Evolutionary conservation across 2,329 filamentous ascomycete species (phyloP).

Genomic region (Mycosphaerelloides madeirae): DNA sequence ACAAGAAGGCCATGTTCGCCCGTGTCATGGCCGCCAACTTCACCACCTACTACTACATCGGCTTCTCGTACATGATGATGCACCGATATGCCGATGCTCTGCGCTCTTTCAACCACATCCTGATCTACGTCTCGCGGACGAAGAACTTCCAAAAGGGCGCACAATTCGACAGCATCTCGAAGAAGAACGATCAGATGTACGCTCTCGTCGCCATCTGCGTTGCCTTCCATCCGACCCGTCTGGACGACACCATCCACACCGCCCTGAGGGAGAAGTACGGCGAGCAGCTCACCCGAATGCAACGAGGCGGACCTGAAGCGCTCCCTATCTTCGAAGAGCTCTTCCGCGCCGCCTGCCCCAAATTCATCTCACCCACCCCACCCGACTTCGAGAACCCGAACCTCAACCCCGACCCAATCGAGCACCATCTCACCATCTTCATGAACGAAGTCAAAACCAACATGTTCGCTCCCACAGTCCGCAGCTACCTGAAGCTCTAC

Average conservation of each 20-base stretch:
- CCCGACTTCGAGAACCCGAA: conserved; percentile 97
- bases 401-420: conserved; percentile 91
- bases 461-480: conserved; percentile 95
- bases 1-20: conserved; percentile 99
- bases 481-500: conserved; percentile 98
- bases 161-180: conserved; percentile 96
- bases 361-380: conserved; percentile 96
- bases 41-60: conserved; percentile 99
- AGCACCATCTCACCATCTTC: conserved; percentile 96
- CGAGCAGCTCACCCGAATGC: conserved; percentile 93
- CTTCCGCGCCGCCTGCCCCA: conserved; percentile 95
- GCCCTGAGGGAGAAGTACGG: conserved; percentile 98
- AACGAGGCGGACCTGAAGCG: conserved; percentile 90
- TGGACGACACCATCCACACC: conserved; percentile 98
- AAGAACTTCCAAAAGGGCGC: conserved; percentile 99
- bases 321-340: conserved; percentile 97
- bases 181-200: conserved; percentile 99
- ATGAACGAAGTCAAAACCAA: conserved; percentile 99
- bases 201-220: conserved; percentile 98
- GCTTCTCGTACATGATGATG: conserved; percentile 99
- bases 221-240: conserved; percentile 90
- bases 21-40: conserved; percentile 99
- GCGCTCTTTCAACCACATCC: conserved; percentile 99
- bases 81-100: conserved; percentile 98
- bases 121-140: conserved; percentile 95